A percentile compares a stretch with the other conserved stretches of the same genome.
Conservation (phyloP, 805 yeast genomes). For the Diddensiella caesifluorescens region DNA sequence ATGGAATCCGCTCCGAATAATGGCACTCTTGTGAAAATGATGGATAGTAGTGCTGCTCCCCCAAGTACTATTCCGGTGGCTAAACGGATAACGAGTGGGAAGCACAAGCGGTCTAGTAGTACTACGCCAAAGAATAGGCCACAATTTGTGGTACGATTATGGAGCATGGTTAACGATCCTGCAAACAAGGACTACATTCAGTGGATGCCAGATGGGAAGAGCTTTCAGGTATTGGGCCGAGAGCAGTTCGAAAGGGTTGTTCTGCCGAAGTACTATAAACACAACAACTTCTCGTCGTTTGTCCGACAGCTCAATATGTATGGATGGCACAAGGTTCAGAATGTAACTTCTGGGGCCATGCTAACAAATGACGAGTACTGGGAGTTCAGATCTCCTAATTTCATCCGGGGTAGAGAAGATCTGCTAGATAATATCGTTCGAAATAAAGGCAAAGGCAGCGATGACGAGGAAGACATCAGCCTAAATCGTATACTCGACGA, state of each 20-base stretch:
- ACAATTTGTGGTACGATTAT: slow-evolving; percentile 86
- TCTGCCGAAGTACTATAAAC: slow-evolving; percentile 90
- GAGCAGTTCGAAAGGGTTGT: slow-evolving; percentile 79
- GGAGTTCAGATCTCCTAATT: slow-evolving; percentile 84
- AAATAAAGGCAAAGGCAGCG: slow-evolving; percentile 47
- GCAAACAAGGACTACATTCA: slow-evolving; percentile 62
- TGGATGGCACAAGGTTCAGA: slow-evolving; percentile 99
- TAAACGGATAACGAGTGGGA: slow-evolving; percentile 6
- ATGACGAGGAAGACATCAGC: slow-evolving; percentile 38
- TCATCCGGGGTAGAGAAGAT: slow-evolving; percentile 73
- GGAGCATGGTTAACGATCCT: slow-evolving; percentile 92
- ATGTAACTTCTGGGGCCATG: slow-evolving; percentile 61
- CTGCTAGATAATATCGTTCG: slow-evolving; percentile 80
- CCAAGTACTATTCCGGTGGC: not conserved
- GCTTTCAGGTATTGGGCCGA: slow-evolving; percentile 78
- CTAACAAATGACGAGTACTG: slow-evolving; percentile 64
- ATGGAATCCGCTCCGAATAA: slow-evolving; percentile 3
- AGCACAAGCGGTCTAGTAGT: slow-evolving; percentile 15
- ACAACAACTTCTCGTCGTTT: slow-evolving; percentile 90
- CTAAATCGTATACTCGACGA: slow-evolving; percentile 57
- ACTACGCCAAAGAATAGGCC: slow-evolving; percentile 44
- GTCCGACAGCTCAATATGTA: slow-evolving; percentile 97
- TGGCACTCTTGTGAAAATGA: slow-evolving; percentile 1
- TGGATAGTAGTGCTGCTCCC: slow-evolving; percentile 2
- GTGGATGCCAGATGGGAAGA: slow-evolving; percentile 82